These are phyloP conservation scores for Cetraspora pellucida DNA, from an alignment of 192 early-diverging fungal species.

Conservation along the genomic window DNA sequence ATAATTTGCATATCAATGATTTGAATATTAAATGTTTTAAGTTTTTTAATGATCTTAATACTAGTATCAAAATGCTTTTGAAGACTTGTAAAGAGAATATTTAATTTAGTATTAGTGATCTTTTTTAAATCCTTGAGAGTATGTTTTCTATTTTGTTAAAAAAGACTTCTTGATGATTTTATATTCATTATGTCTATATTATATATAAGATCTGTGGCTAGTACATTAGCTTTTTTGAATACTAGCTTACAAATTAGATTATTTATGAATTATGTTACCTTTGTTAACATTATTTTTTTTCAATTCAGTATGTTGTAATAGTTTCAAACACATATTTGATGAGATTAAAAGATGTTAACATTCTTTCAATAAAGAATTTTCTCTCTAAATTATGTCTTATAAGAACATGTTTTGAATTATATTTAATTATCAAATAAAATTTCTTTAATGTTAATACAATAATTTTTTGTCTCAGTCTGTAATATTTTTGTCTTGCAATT, in stretches of 20 bases:
- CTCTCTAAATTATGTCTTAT: slow-evolving; percentile 24
- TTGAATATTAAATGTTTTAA: slow-evolving; percentile 29
- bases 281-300: slow-evolving; percentile 32
- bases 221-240: slow-evolving; percentile 25
- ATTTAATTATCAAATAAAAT: slow-evolving; percentile 27
- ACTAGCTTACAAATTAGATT: slow-evolving; percentile 14
- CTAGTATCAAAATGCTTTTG: slow-evolving; percentile 19
- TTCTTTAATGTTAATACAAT: neutral
- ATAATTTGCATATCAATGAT: slow-evolving; percentile 31
- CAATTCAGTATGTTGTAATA: slow-evolving; percentile 21
- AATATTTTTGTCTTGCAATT: slow-evolving; percentile 16
- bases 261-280: slow-evolving; percentile 22
- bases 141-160: slow-evolving; percentile 25
- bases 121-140: slow-evolving; percentile 25
- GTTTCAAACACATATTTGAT: slow-evolving; percentile 28
- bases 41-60: slow-evolving; percentile 24
- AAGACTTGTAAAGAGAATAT: slow-evolving; percentile 25
- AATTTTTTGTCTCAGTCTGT: slow-evolving; percentile 18
- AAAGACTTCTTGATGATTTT: slow-evolving; percentile 10
- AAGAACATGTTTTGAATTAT: slow-evolving; percentile 23
- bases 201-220: slow-evolving; percentile 29
- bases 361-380: slow-evolving; percentile 26
- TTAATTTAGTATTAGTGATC: slow-evolving; percentile 8
- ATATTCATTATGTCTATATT: slow-evolving; percentile 27
- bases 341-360: slow-evolving; percentile 31